Base-by-base conservation (phyloP, 176 grass and related monocot genomes). In the Eleusine coracana region DNA sequence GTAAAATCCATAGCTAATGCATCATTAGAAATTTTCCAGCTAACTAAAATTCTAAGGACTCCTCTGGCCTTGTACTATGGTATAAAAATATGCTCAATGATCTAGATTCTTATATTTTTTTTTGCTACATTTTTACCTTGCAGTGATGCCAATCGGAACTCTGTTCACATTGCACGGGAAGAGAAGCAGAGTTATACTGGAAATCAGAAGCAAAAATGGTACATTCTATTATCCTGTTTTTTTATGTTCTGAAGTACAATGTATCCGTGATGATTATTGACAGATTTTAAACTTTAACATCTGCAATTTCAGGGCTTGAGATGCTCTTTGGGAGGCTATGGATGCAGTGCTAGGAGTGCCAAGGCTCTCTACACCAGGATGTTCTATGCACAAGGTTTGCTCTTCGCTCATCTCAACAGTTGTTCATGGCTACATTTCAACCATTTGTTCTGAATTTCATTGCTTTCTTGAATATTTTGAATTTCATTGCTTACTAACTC, bases 261-360 rank as follows among this genome's bases (percentile, higher is more conserved):
- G 1, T 25, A 4, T 36, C 40, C 13, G 27, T 52, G 11, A 2
- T 7, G 18, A 72, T 68, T 73, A 70, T 46, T 44, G 71, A 70
- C 71, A 38, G 71, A 69, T 82, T 37, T 82, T 37, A 16, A 65
- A 44, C 46, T 63, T 81, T 14, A 29, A 71, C 45, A 69, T 15
- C 42, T 54, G 68, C 81, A 94, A 92, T 98, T 82, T 94, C 90
- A n/a, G 92, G 95, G 5, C 88, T 95, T 38, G 95, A 98, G 86
- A 84, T 86, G 78, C 84, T 98, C 52, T 95, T 98, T 87, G 96
- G 96, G 79, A 93, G 82, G 80, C 62, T 98, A 74, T 98, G 96
- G 96, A 98, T 92, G 5, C 96, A 98, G 49, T 98, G 96, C 79
- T 92, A 98, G 85, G 96, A 95, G 70, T 98, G 96, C 80, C 96